phyloP scores from a whole-genome alignment of 129 eudicot species.

The Tagetes patula region DNA sequence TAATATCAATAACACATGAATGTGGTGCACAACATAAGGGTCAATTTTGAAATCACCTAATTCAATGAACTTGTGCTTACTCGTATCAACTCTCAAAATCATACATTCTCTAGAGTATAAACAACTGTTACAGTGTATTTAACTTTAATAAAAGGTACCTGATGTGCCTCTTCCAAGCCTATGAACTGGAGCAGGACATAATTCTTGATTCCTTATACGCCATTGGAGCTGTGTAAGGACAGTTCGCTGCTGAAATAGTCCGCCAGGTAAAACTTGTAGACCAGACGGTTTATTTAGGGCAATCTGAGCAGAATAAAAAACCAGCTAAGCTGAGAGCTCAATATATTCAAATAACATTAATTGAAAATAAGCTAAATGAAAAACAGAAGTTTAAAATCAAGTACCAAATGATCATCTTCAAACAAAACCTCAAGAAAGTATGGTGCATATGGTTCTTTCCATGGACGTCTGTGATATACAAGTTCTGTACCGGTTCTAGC shows the following conservation, averaged over 20 bases:
- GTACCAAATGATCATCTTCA: constrained; percentile 91
- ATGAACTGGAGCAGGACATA: constrained; percentile 87
- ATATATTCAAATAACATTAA: neutral
- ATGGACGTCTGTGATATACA: constrained; percentile 78
- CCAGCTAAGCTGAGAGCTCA: neutral
- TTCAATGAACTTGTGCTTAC: neutral
- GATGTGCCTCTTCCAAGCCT: constrained; percentile 98
- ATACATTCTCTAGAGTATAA: neutral
- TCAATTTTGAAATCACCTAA: constrained; percentile 4
- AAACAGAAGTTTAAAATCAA: constrained; percentile 13
- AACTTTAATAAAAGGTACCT: constrained; percentile 41
- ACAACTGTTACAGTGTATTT: constrained; percentile 9
- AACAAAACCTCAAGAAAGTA: constrained; percentile 65
- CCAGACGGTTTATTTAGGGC: constrained; percentile 93
- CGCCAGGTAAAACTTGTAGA: constrained; percentile 94
- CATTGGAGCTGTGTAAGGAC: constrained; percentile 81
- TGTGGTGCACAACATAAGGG: neutral
- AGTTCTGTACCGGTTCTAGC: constrained; percentile 57
- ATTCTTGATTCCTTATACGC: constrained; percentile 52
- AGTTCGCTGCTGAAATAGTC: constrained; percentile 84
- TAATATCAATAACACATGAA: neutral
- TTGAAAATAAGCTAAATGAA: neutral
- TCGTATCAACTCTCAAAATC: neutral
- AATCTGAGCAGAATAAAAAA: constrained; percentile 49
- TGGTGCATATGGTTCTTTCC: constrained; percentile 92